Base-by-base conservation (phyloP, 441 rosid genomes). In the Aleurites moluccanus region DNA sequence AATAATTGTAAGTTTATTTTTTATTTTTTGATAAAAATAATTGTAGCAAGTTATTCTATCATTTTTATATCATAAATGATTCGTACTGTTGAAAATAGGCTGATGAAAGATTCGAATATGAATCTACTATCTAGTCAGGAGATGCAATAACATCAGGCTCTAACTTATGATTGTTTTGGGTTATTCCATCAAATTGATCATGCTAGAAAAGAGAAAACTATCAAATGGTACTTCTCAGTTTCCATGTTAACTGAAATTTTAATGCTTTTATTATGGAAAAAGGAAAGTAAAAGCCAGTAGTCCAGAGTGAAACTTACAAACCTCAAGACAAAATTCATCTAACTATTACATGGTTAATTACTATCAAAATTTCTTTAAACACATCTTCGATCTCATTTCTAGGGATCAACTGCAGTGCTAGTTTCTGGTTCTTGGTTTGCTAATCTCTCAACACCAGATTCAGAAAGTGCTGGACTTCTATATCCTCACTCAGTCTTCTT, bases 401-500 rank as follows among this genome's bases (percentile, higher is more conserved):
- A 16, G 2, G 6, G 8, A 55, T 38, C 30, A 35, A 35, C 50
- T 56, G n/a, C 50, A 38, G 21, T 45, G 23, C 20, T 16, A 16
- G 25, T 3, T 73, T 64, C 70, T 1, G 25, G 70, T n/a, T 67
- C n/a, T 49, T 15, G 15, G 20, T 59, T 61, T 47, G 14, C 53
- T 18, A 67, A 53, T 20, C 38, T 21, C 13, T 60, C 66, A 27
- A n/a, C 49, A 23, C 25, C 38, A 30, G 35, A 42, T 60, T 59
- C 60, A 47, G 10, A 28, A 25, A 38, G 14, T 50, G 38, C n/a
- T 20, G 3, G n/a, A 28, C 4, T 10, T 28, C 11, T 15, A 16
- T 23, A 35, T 66, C 50, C 6, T 71, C 67, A 75, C 6, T 53
- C 73, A 0, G n/a, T 50, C 80, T 75, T 70, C 67, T 77, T 69